Evolutionary conservation across 2,329 filamentous ascomycete genomes (phyloP), one percentile per base, ranked within the genome.

Genomic region (Aureobasidium sp.): DNA sequence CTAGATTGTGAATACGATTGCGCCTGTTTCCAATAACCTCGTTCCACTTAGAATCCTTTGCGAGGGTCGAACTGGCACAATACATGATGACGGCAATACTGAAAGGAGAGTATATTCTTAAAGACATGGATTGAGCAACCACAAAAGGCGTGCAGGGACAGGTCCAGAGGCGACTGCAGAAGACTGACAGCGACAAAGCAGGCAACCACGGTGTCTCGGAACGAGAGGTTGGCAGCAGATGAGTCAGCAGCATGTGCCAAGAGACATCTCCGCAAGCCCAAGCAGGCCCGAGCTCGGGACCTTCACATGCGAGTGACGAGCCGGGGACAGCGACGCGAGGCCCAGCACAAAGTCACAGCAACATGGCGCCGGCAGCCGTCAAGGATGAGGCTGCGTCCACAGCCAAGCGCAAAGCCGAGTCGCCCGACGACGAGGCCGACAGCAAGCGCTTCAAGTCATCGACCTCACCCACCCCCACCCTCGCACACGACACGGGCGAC

Each of bases 371-470:
- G 15, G 62, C 45, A 31, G 17, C 47, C 20, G 20, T 68, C 20
- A 70, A 68, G 60, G 74, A 77, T 44, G 73, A 76, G 62, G 68
- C 73, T 27, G n/a, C 56, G 36, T 31, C 47, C 64, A 62, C 65
- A 72, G 79, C 76, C 44, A 92, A 92, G 80, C 87, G 89, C 74
- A 91, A 91, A 76, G 88, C 88, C 4, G 84, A 88, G 65, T 82
- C 84, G 49, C 77, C 81, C 61, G 86, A 84, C 57, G 81, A 84
- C 22, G 80, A 81, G 53, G 80, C 81, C 56, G 82, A 84, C 55
- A 75, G 80, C 20, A 92, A 92, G 75, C 83, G 88, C 68, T 72
- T 84, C 44, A 88, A 88, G 75, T 65, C 72, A 49, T 74, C 75
- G 9, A 70, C 70, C 7, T 74, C 75, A 41, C 72, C 74, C 37